Conservation (phyloP, 257 asterid genomes). For the Solanum chilense region DNA sequence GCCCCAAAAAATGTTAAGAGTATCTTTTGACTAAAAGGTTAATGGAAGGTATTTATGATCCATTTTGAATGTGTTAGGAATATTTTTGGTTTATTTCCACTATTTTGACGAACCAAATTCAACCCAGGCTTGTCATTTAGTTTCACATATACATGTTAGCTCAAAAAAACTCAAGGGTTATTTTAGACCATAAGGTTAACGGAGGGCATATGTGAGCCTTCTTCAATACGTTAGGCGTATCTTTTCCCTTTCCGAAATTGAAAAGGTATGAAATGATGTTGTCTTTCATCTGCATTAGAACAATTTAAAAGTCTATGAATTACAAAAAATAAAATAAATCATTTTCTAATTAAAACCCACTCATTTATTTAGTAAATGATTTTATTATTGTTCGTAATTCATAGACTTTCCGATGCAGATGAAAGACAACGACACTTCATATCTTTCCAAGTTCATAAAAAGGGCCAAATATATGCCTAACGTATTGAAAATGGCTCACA, state of each 20-base stretch:
- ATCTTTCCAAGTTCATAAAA: too few relatives aligned
- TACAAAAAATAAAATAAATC: background rate
- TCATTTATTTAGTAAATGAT: background rate
- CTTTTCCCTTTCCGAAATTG: background rate
- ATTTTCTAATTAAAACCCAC: background rate
- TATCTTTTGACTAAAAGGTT: background rate
- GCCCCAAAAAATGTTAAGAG: background rate
- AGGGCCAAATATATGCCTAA: too few relatives aligned
- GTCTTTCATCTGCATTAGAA: background rate
- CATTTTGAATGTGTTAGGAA: background rate
- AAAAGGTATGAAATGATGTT: background rate
- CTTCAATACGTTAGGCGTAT: background rate
- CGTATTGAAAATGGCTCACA: background rate
- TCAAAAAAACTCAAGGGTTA: background rate
- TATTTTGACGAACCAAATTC: background rate
- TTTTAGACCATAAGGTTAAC: background rate
- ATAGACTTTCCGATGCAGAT: too few relatives aligned
- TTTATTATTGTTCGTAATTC: too few relatives aligned
- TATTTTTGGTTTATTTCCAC: background rate
- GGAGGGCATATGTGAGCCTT: background rate
- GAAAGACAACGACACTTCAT: too few relatives aligned
- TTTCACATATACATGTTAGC: background rate
- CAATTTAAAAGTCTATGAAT: background rate
- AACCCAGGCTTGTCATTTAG: background rate
- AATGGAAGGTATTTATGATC: background rate